Evolutionary conservation across 768 basidiomycete genomes (phyloP), one percentile per base, ranked within the genome.

Genomic region (Pholiota conissans): DNA sequence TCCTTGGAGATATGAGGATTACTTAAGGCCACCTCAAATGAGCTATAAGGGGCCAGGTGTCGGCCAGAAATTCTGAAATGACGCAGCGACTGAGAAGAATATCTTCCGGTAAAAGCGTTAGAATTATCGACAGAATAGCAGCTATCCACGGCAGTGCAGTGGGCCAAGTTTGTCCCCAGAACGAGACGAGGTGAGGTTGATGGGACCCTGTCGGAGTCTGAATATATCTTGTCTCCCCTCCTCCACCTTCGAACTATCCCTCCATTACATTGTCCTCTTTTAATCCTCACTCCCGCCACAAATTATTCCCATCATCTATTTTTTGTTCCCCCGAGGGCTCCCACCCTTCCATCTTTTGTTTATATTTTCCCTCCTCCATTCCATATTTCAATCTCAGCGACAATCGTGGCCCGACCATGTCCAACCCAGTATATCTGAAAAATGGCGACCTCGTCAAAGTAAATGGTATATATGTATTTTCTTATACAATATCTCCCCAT

Each of bases 401-500:
- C 20, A 30, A 20, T 32, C 20, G 24, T 11, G 14, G n/a, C 29
- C 3, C 61, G 46, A 63, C 66, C 62, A 78, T 79, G 78, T 68
- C 74, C 47, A 71, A 82, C 64, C 77, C 84, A 55, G 80, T 84
- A 57, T 82, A 73, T 65, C 86, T 93, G 79, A 90, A 87, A 82
- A 90, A 84, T 66, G 90, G 91, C 59, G 90, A 91, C 68, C 82
- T 84, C 70, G 87, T 93, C 69, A 90, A 89, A 85, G 77, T 90
- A 56, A 93, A 93, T 76, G 91, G 91, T 93, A 84, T 58, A 78
- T 72, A 73, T 58, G 57, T 58, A 52, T 61, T 65, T 60, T 51
- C 50, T 63, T 61, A 52, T 61, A 47, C 62, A 57, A 45, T 40
- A 45, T 51, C 47, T 64, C 34, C 42, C 50, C 54, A 46, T 29